Conservation (phyloP, 1,284 basidiomycete species). For the Irpex sp. region DNA sequence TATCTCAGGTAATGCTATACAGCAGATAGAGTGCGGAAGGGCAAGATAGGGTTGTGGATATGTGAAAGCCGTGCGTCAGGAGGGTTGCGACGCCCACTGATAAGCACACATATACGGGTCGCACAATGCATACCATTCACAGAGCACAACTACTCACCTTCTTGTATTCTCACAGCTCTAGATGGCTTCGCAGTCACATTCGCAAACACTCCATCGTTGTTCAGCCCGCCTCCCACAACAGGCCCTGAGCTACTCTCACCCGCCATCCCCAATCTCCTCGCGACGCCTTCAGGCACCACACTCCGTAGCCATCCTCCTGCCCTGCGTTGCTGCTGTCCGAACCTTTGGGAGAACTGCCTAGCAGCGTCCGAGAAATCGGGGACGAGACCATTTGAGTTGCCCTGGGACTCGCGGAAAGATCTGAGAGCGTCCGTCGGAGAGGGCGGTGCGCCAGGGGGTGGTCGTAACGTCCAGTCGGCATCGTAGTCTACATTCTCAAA, state of each 20-base stretch:
- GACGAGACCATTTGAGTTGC: slow-evolving; percentile 81
- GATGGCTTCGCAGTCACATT: slow-evolving; percentile 94
- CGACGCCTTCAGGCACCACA: slow-evolving; percentile 50
- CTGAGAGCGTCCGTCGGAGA: slow-evolving; percentile 3
- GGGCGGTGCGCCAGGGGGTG: slow-evolving; percentile 85
- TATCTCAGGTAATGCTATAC: neutral
- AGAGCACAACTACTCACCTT: slow-evolving; percentile 42
- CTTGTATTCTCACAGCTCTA: slow-evolving; percentile 51
- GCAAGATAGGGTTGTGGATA: neutral
- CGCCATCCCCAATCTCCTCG: slow-evolving; percentile 43
- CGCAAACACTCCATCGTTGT: slow-evolving; percentile 93
- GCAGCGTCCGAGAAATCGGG: slow-evolving; percentile 44
- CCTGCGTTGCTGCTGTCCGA: slow-evolving; percentile 24
- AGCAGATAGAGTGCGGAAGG: neutral
- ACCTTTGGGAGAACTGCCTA: slow-evolving; percentile 17
- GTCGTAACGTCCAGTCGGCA: slow-evolving; percentile 49
- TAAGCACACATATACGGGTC: neutral
- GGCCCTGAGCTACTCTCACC: slow-evolving; percentile 35
- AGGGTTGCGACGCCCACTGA: neutral
- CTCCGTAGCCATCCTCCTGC: slow-evolving; percentile 53
- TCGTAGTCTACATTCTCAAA: slow-evolving; percentile 78
- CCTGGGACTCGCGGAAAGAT: slow-evolving; percentile 25
- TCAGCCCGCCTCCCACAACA: slow-evolving; percentile 68
- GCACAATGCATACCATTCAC: neutral
- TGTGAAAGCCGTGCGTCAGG: neutral